Evolutionary conservation across 352 stramenopile genomes (phyloP).

Genomic region (Globisporangium alternatum): DNA sequence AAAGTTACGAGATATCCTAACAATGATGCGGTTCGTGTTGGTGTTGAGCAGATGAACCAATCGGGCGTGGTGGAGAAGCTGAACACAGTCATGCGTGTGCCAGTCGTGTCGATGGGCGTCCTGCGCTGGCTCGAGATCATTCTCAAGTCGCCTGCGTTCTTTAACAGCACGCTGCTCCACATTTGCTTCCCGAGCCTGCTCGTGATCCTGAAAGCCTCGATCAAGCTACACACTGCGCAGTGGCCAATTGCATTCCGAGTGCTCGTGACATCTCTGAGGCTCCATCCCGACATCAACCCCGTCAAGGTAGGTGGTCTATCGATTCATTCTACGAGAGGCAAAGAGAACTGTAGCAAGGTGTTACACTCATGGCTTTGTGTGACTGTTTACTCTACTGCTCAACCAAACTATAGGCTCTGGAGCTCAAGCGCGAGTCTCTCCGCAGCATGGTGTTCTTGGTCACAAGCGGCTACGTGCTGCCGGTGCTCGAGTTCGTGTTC

Average conservation of each 20-base stretch:
- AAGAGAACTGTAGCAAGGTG: no score
- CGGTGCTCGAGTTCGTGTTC: slow-evolving; percentile 80
- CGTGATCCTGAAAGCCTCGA: slow-evolving; percentile 72
- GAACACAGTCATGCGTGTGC: slow-evolving; percentile 68
- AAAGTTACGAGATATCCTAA: background rate
- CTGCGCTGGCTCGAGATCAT: slow-evolving; percentile 83
- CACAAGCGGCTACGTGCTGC: slow-evolving; percentile 81
- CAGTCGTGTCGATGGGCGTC: slow-evolving; percentile 85
- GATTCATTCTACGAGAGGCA: background rate
- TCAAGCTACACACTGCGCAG: slow-evolving; percentile 71
- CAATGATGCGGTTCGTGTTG: background rate
- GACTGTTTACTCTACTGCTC: background rate
- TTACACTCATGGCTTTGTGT: background rate
- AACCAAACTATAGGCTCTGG: slow-evolving; percentile 38
- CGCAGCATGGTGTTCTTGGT: slow-evolving; percentile 88
- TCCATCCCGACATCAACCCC: slow-evolving; percentile 79
- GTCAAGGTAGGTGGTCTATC: slow-evolving; percentile 50
- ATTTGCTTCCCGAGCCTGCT: slow-evolving; percentile 85
- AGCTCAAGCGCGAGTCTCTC: slow-evolving; percentile 81
- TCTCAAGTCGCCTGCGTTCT: slow-evolving; percentile 66
- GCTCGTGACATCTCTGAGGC: slow-evolving; percentile 64
- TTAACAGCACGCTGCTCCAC: slow-evolving; percentile 82
- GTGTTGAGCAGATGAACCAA: slow-evolving; percentile 71
- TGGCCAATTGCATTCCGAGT: slow-evolving; percentile 84
- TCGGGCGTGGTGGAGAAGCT: slow-evolving; percentile 81